Evolutionary conservation across 805 yeast genomes (phyloP), one percentile per base, ranked within the genome.

Genomic region (Metschnikowia henanensis): DNA sequence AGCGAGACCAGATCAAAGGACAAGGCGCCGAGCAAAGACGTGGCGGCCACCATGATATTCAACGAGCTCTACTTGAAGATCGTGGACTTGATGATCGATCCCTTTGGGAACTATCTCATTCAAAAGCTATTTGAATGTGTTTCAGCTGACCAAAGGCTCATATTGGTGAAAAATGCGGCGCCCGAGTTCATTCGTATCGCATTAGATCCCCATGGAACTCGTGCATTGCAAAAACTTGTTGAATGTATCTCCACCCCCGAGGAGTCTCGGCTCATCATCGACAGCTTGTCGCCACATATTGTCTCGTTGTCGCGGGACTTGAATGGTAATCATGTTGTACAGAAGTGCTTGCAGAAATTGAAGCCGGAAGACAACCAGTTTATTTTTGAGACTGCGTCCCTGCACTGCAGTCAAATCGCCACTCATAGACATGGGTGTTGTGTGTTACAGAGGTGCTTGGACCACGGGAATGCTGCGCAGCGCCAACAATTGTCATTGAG

Each of bases 251-350:
- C 76, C 17, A 77, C 87, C 8, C 79, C 77, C 16, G 83, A 85
- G 55, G 98, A 92, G 65, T 80, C 86, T 21, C 63, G 72, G 28
- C 69, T 88, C 41, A 68, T 88, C 37, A 79, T 83, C 18, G 67
- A 72, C 4, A 70, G 87, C 3, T 72, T 89, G 45, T 66, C 76
- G 20, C 78, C 84, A 2, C 85, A 87, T 46, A 84, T 94, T 42
- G 95, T 91, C 4, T 68, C 80, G 32, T 69, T 94, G 53, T 84
- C 94, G 38, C 78, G 92, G 54, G 98, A 94, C 63, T 72, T 91
- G 61, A 94, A 94, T 65, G 99, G 99, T 52, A 94, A 94, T 62
- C 99, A 92, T 63, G 97, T 94, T 28, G 84, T 94, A 39, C 99
- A 94, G 62, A 91, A 89, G 66, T 87, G 96, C 62, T 70, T 94